Evolutionary conservation across 2,329 filamentous ascomycete species (phyloP).

Genomic region (Ophiostoma triangulosporum): DNA sequence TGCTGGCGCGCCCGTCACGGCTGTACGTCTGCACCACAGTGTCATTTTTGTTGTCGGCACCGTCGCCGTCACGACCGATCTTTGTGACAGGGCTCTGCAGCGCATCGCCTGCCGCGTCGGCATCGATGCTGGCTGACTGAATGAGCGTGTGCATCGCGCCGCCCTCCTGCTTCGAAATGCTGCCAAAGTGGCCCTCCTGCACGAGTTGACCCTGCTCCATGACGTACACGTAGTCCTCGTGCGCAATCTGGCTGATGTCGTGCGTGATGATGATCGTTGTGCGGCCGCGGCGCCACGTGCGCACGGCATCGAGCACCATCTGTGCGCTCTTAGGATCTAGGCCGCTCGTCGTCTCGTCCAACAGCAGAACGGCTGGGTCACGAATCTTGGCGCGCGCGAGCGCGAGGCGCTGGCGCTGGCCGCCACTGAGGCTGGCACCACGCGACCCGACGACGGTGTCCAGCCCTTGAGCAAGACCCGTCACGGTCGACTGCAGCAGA

Average conservation of each 20-base stretch:
- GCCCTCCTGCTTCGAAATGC: not conserved
- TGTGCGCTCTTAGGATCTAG: constrained; percentile 60
- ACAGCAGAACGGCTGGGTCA: constrained; percentile 65
- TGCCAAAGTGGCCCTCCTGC: constrained; percentile 48
- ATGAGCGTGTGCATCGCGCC: constrained; percentile 5
- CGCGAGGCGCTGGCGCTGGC: constrained; percentile 70
- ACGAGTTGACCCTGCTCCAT: constrained; percentile 56
- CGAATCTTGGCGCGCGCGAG: constrained; percentile 66
- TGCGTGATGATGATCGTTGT: constrained; percentile 93
- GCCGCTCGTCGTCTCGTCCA: constrained; percentile 82
- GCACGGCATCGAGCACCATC: constrained; percentile 60
- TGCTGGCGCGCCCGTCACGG: not conserved
- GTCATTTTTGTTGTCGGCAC: not conserved
- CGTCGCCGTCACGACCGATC: not conserved
- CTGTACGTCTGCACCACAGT: not conserved
- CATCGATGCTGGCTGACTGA: not conserved
- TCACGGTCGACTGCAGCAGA: constrained; percentile 54
- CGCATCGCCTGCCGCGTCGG: not conserved
- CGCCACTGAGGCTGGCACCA: constrained; percentile 63
- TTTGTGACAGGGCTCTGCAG: not conserved
- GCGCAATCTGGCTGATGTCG: constrained; percentile 61
- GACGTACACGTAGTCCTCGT: constrained; percentile 67
- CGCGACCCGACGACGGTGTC: constrained; percentile 57
- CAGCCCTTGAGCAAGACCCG: constrained; percentile 52
- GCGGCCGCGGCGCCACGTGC: constrained; percentile 62